Conservation (phyloP, 1,284 basidiomycete species). For the Megacollybia platyphylla region DNA sequence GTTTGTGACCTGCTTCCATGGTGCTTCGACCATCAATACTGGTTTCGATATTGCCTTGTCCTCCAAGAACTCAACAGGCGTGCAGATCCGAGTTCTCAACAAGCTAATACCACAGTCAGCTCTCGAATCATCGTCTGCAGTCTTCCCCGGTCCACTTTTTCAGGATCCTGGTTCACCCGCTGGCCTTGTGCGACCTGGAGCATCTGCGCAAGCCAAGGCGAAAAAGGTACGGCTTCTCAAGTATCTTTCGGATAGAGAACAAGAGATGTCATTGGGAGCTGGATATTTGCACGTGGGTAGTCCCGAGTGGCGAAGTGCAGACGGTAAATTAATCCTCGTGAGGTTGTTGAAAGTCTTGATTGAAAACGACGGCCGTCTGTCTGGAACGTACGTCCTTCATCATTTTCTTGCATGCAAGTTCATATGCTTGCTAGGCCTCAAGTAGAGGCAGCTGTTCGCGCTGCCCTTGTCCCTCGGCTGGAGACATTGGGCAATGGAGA, state of each 20-base stretch:
- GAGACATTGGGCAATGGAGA: slow-evolving; percentile 8
- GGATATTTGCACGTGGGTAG: slow-evolving; percentile 52
- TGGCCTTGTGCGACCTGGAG: slow-evolving; percentile 55
- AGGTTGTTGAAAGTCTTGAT: slow-evolving; percentile 70
- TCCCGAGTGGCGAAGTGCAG: slow-evolving; percentile 45
- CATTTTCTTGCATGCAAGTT: neutral
- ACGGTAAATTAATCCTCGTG: slow-evolving; percentile 70
- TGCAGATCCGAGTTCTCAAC: slow-evolving; percentile 58
- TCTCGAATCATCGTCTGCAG: slow-evolving; percentile 38
- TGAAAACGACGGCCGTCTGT: slow-evolving; percentile 75
- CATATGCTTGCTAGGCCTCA: slow-evolving; percentile 35
- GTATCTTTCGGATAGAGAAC: slow-evolving; percentile 65
- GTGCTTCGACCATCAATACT: slow-evolving; percentile 48
- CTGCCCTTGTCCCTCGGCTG: slow-evolving; percentile 52
- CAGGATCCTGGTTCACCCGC: slow-evolving; percentile 61
- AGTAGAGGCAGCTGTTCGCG: slow-evolving; percentile 47
- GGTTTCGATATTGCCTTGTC: slow-evolving; percentile 71
- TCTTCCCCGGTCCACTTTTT: slow-evolving; percentile 80
- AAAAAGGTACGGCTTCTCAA: slow-evolving; percentile 72
- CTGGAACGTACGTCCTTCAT: slow-evolving; percentile 66
- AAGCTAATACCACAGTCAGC: slow-evolving; percentile 59
- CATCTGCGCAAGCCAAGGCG: slow-evolving; percentile 56
- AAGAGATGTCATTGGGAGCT: slow-evolving; percentile 68
- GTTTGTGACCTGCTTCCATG: slow-evolving; percentile 79
- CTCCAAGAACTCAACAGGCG: slow-evolving; percentile 54